Conservation (phyloP, 306 rosid genomes). For the Pyrus pyrifolia region DNA sequence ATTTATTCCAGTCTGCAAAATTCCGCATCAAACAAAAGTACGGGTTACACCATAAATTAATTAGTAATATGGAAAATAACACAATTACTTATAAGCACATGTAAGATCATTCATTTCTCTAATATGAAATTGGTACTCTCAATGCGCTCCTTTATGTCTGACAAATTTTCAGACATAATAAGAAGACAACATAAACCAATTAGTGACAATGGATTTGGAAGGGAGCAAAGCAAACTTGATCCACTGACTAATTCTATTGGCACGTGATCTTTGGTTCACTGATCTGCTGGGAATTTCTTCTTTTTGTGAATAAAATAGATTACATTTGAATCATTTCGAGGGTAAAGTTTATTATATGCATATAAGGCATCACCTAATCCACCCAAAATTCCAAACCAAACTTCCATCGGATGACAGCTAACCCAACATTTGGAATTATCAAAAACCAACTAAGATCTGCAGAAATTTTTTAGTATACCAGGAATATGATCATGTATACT, state of each 20-base stretch:
- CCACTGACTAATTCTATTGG: not conserved
- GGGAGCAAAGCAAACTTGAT: not conserved
- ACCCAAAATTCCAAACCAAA: slow-evolving; percentile 1
- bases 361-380: slow-evolving; percentile 8
- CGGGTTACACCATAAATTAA: too few species aligned
- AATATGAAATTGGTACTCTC: too few species aligned
- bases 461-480: not conserved
- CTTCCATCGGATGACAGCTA: not conserved
- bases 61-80: too few species aligned
- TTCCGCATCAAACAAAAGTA: not conserved
- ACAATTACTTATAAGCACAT: too few species aligned
- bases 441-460: not conserved
- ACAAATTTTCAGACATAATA: too few species aligned
- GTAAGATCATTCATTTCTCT: too few species aligned
- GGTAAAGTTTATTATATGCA: not conserved
- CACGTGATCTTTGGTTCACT: slow-evolving; percentile 2
- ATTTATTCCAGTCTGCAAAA: not conserved
- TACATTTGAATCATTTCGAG: not conserved
- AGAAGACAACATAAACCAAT: too few species aligned
- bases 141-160: too few species aligned
- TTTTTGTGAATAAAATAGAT: not conserved
- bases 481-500: too few species aligned
- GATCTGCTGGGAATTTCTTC: not conserved
- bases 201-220: not conserved
- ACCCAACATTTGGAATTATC: not conserved